phyloP scores from a whole-genome alignment of 306 rosid species.

The Cicer pinnatifidum region DNA sequence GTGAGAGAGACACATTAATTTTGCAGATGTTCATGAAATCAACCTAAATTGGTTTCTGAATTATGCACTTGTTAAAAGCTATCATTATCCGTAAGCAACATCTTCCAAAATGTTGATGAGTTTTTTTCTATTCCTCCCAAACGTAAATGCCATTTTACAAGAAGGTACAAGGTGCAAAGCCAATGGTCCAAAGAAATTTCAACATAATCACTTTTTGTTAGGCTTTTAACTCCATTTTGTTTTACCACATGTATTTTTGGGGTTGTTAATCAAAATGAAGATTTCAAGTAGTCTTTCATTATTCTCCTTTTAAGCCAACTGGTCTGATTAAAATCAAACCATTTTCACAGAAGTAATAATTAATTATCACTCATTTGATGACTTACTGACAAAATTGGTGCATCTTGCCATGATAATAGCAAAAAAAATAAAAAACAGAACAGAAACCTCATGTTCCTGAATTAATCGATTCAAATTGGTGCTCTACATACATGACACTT shows the following conservation, averaged over 20 bases:
- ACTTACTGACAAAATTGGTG: neutral
- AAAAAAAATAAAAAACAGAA: constrained; percentile 8
- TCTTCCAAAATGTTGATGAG: constrained; percentile 5
- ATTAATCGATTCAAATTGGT: constrained; percentile 41
- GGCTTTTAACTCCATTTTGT: neutral
- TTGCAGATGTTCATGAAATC: neutral
- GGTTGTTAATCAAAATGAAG: neutral
- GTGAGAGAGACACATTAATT: neutral
- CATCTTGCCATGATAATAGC: neutral
- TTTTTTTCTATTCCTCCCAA: constrained; percentile 11
- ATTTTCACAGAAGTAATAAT: neutral
- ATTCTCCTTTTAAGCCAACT: neutral
- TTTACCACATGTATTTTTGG: neutral
- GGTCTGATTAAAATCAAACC: neutral
- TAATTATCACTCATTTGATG: neutral
- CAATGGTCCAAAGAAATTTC: neutral
- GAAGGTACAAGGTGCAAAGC: neutral
- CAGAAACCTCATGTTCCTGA: constrained; percentile 1
- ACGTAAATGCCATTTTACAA: constrained; percentile 5
- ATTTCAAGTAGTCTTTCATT: neutral
- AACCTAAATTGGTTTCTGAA: neutral
- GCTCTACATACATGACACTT: constrained; percentile 42
- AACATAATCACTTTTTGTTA: neutral
- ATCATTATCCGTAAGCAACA: neutral
- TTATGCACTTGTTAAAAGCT: neutral